Conservation (phyloP, 2,329 filamentous ascomycete genomes). For the Hymenoscyphus infarciens region DNA sequence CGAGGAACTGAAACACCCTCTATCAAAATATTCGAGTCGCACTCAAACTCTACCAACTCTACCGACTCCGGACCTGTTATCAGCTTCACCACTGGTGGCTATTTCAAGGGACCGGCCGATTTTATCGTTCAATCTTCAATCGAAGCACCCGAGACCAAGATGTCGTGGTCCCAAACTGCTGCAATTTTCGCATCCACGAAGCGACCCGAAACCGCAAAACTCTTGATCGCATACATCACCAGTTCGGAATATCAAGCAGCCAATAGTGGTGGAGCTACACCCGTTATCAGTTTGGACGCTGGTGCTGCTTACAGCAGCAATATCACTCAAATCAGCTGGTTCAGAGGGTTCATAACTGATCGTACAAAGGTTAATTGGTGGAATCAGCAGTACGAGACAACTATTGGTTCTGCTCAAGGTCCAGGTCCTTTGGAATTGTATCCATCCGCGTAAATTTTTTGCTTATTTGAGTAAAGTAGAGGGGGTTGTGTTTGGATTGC, state of each 20-base stretch:
- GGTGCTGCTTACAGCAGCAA: not conserved
- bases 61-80: not conserved
- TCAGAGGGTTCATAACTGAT: not conserved
- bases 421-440: not conserved
- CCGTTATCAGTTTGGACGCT: not conserved
- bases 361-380: not conserved
- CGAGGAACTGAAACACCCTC: not conserved
- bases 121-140: not conserved
- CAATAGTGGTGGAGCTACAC: not conserved
- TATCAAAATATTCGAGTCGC: not conserved
- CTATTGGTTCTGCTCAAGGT: not conserved
- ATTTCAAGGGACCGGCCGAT: not conserved
- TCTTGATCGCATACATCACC: not conserved
- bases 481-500: not conserved
- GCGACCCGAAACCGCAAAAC: not conserved
- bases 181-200: not conserved
- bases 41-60: not conserved
- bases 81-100: not conserved
- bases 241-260: not conserved
- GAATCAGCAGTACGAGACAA: not conserved
- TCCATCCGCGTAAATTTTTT: not conserved
- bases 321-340: not conserved
- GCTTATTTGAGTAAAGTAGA: not conserved
- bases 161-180: not conserved
- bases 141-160: not conserved